Base-by-base conservation (phyloP, 78 protist species). In the Dictyostelium capitatum region DNA sequence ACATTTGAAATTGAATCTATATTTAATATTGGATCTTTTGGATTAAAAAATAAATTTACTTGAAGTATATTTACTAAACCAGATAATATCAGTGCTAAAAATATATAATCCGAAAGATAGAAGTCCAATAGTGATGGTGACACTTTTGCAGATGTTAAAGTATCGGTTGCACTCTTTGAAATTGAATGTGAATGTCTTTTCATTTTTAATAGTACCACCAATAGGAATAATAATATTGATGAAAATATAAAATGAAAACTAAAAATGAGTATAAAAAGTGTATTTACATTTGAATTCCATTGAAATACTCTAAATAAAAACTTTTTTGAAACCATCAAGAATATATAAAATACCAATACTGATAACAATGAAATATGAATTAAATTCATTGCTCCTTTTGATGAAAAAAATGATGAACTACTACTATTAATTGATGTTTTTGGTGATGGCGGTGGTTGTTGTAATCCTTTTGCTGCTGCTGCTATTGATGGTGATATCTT, bases 1-100 rank as follows among this genome's bases (percentile, higher is more conserved):
- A 83, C 91, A 83, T 70, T 83, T 14, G 65, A 83, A 43, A 83
- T 83, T 53, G 91, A 56, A 73, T 83, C 91, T 17, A 70, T 17
- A 43, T 28, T 28, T 41, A 83, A 25, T n/a, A 17, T 15, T 43
- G 56, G 64, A 83, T 83, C 81, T 25, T 51, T 83, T 37, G 91
- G 91, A 17, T 83, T 83, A 56, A 83, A 83, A 19, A 70, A 83
- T 6, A 64, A 46, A n/a, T 83, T 30, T 41, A 54, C 77, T 17
- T 70, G 25, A 25, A 73, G 5, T 3, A 73, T 20, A 25, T 83
- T 83, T 6, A 73, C 53, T 11, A 83, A 23, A 25, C 91, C 91
- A 56, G 91, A 83, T 17, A 69, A 15, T 7, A 79, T 82, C 8
- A 73, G 6, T 43, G 82, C 87, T 20, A 62, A 30, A 57, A 56